Evolutionary conservation across 192 early-diverging fungal genomes (phyloP).

Genomic region (Umbelopsis ramanniana): DNA sequence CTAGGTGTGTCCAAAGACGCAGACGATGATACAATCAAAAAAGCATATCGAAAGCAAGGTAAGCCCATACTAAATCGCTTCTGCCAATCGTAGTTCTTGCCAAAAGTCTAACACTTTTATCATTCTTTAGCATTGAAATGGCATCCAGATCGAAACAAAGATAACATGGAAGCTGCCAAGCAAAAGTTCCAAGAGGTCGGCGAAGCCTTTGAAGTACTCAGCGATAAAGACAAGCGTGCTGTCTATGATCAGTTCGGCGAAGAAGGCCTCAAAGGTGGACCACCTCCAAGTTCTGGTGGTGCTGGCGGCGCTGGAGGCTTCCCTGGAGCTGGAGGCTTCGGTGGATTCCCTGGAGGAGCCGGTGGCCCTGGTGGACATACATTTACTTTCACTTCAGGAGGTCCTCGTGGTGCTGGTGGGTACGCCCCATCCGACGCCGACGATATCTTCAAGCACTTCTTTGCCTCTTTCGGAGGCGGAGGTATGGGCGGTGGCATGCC

Average conservation of each 20-base stretch:
- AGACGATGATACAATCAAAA: conserved; percentile 78
- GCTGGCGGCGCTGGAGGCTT: conserved; percentile 56
- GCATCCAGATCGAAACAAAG: conserved; percentile 76
- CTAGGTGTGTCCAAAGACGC: conserved; percentile 79
- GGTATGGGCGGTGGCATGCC: conserved; percentile 38
- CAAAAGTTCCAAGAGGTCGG: conserved; percentile 96
- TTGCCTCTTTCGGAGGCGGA: conserved; percentile 66
- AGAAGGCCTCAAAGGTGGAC: conserved; percentile 88
- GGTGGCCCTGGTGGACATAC: conserved; percentile 60
- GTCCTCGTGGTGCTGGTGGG: conserved; percentile 60
- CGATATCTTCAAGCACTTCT: conserved; percentile 91
- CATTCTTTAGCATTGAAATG: conserved; percentile 66
- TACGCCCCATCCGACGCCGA: conserved; percentile 85
- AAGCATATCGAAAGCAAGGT: conserved; percentile 74
- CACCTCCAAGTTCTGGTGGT: conserved; percentile 55
- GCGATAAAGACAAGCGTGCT: conserved; percentile 90
- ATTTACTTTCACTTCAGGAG: conserved; percentile 68
- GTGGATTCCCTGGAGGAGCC: conserved; percentile 57
- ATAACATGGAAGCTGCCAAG: conserved; percentile 69
- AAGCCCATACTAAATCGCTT: background rate
- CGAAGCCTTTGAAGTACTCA: conserved; percentile 96
- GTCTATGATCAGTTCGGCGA: conserved; percentile 97
- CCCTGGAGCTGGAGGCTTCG: conserved; percentile 61
- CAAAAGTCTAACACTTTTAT: background rate
- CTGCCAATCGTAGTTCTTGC: background rate